A percentile compares a stretch with the other conserved stretches of the same genome.
Evolutionary conservation across 257 asterid genomes (phyloP).

Genomic region (Ilex aquifolium): DNA sequence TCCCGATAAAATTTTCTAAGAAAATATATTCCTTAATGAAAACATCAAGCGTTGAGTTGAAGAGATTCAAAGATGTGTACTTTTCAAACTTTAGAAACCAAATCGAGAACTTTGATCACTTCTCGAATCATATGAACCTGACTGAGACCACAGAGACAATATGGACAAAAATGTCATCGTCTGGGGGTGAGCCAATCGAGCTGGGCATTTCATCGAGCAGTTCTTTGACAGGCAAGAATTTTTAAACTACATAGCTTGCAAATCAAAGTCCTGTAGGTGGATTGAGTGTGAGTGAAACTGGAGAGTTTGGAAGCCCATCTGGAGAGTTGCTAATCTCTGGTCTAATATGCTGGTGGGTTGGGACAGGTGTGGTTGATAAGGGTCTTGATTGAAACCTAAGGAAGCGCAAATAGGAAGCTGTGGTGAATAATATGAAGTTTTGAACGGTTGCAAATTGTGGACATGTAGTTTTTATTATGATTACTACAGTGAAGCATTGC

Average conservation of each 20-base stretch:
- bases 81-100: slow-evolving; percentile 51
- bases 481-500: no score
- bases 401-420: not conserved
- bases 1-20: slow-evolving; percentile 70
- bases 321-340: slow-evolving; percentile 62
- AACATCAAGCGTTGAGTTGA: slow-evolving; percentile 78
- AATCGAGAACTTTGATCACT: slow-evolving; percentile 55
- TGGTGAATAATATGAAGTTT: not conserved
- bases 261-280: slow-evolving; percentile 70
- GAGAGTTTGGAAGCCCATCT: slow-evolving; percentile 79
- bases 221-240: slow-evolving; percentile 34
- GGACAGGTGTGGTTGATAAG: slow-evolving; percentile 38
- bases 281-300: slow-evolving; percentile 21
- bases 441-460: not conserved
- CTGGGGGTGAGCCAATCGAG: slow-evolving; percentile 43
- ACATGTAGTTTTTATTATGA: slow-evolving; percentile 12
- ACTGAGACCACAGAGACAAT: slow-evolving; percentile 61
- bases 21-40: slow-evolving; percentile 81
- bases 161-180: slow-evolving; percentile 71
- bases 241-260: slow-evolving; percentile 69
- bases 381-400: slow-evolving; percentile 30
- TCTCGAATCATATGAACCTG: slow-evolving; percentile 58
- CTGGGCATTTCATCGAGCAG: slow-evolving; percentile 89
- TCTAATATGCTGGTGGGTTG: slow-evolving; percentile 61
- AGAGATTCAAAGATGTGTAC: slow-evolving; percentile 59